phyloP scores from a whole-genome alignment of 495 filamentous ascomycete species.

The Daldinia caldariorum region DNA sequence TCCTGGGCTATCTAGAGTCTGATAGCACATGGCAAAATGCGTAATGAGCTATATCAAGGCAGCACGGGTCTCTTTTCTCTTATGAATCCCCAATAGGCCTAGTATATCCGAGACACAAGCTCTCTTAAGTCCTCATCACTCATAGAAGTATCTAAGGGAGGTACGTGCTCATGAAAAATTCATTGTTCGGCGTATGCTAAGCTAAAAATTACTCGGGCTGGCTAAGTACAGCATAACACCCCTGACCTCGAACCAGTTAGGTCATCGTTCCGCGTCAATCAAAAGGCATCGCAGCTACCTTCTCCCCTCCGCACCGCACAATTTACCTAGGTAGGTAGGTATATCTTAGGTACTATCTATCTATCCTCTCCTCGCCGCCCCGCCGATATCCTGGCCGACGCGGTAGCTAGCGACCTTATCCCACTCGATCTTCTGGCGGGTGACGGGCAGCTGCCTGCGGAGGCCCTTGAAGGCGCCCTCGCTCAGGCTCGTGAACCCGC shows the following conservation, averaged over 20 bases:
- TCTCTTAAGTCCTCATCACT: background rate
- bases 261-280: too few species aligned
- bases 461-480: constrained; percentile 96
- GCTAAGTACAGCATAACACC: background rate
- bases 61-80: background rate
- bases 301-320: background rate
- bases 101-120: background rate
- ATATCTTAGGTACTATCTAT: background rate
- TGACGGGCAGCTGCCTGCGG: constrained; percentile 92
- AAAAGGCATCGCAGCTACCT: too few species aligned
- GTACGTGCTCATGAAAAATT: background rate
- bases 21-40: too few species aligned
- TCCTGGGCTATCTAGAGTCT: too few species aligned
- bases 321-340: background rate
- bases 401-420: constrained; percentile 98
- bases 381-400: constrained; percentile 77
- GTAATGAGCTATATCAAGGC: too few species aligned
- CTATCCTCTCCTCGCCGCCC: constrained; percentile 60
- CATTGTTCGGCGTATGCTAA: background rate
- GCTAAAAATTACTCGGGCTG: constrained; percentile 3
- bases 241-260: background rate
- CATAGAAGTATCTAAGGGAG: too few species aligned
- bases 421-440: constrained; percentile 99
- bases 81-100: background rate
- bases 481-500: constrained; percentile 84